Conservation (phyloP, 2,329 filamentous ascomycete species). For the Botrytis elliptica region DNA sequence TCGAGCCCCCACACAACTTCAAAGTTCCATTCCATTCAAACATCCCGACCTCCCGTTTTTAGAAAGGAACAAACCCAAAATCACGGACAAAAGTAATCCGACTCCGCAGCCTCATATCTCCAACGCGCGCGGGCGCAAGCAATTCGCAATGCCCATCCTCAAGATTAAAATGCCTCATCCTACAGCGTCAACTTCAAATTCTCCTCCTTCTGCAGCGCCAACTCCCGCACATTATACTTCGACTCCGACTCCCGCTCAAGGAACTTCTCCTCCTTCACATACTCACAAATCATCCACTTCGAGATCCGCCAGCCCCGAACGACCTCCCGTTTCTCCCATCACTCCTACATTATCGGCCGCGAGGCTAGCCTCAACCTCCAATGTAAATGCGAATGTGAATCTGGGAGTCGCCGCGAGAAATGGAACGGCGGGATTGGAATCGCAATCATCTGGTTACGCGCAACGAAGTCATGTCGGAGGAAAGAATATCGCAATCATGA, state of each 20-base stretch:
- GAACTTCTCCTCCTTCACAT: neutral
- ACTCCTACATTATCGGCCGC: slow-evolving; percentile 34
- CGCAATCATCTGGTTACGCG: neutral
- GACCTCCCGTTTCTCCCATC: slow-evolving; percentile 38
- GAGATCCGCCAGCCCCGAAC: slow-evolving; percentile 33
- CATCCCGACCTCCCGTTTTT: slow-evolving; percentile 7
- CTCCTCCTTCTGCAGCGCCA: neutral
- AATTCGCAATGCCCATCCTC: slow-evolving; percentile 18
- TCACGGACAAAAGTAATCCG: slow-evolving; percentile 11
- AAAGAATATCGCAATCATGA: slow-evolving; percentile 15
- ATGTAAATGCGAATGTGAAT: slow-evolving; percentile 1
- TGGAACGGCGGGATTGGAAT: neutral
- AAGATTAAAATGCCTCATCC: slow-evolving; percentile 20
- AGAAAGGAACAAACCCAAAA: neutral
- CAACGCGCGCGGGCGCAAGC: neutral
- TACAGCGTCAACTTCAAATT: slow-evolving; percentile 13
- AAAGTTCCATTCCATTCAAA: slow-evolving; percentile 4
- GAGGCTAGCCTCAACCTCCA: slow-evolving; percentile 24
- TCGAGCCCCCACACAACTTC: neutral
- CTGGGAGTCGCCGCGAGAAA: neutral
- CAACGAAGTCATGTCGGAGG: neutral
- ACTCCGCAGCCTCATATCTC: slow-evolving; percentile 9
- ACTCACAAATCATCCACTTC: neutral
- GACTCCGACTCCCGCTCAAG: neutral
- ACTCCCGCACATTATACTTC: neutral